phyloP scores from a whole-genome alignment of 2,329 filamentous ascomycete species.

The Aspergillus tanneri region DNA sequence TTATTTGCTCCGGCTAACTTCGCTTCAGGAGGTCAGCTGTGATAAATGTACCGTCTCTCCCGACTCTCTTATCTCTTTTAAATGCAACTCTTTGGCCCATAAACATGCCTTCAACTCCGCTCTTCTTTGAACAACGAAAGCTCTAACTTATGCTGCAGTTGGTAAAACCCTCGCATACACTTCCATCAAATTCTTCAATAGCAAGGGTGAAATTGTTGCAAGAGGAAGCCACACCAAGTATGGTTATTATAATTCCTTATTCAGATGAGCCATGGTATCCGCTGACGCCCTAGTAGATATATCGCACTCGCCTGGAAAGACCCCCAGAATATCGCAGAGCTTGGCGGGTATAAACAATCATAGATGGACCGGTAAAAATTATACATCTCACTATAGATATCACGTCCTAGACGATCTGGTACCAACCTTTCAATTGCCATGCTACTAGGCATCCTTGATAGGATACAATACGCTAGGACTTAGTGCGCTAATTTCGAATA shows the following conservation, averaged over 20 bases:
- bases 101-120: no score
- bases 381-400: no score
- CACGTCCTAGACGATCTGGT: no score
- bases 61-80: no score
- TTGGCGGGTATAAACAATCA: slow-evolving; percentile 38
- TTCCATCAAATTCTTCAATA: slow-evolving; percentile 60
- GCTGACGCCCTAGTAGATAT: slow-evolving; percentile 43
- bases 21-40: slow-evolving; percentile 56
- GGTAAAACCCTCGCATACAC: slow-evolving; percentile 67
- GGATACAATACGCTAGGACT: no score
- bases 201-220: slow-evolving; percentile 59
- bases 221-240: slow-evolving; percentile 68
- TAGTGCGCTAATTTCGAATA: no score
- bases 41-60: slow-evolving; percentile 57
- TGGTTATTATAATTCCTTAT: slow-evolving; percentile 16
- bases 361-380: no score
- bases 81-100: no score
- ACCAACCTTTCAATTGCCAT: no score
- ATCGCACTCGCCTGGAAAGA: slow-evolving; percentile 62
- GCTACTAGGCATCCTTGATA: no score
- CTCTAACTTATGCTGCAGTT: slow-evolving; percentile 40
- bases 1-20: slow-evolving; percentile 17
- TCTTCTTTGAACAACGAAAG: no score
- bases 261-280: not conserved
- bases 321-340: slow-evolving; percentile 60